Evolutionary conservation across 2,329 filamentous ascomycete species (phyloP), one percentile per base, ranked within the genome.

Genomic region (Colletotrichum scovillei): DNA sequence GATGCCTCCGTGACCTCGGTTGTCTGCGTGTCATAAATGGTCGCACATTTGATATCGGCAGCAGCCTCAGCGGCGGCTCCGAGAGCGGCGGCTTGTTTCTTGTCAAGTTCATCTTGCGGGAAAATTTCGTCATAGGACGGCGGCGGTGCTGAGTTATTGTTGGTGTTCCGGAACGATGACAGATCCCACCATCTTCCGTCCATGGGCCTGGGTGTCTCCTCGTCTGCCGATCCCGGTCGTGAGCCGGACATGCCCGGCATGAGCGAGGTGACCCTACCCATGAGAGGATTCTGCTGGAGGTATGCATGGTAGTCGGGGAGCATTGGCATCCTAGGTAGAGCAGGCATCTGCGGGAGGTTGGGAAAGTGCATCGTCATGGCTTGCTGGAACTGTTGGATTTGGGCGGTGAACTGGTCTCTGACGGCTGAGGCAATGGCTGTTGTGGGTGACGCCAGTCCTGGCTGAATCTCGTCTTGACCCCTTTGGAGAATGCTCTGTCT

Each of bases 61-160:
- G 89, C 86, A 2, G 86, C 86, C 32, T 92, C 91, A 16, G 86
- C 88, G 1, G 88, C 88, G 3, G 91, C 91, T 66, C 86, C 85
- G 9, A 86, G 85, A 1, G 88, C 89, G n/a, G 89, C 88, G 22
- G 87, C 84, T 77, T 89, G 87, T 80, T 93, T 92, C 28, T 82
- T 83, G 69, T 92, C 88, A 19, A 86, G 75, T 57, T 87, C 84
- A 66, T 85, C 82, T 53, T 85, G 84, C 1, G 93, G 94, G 80
- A 91, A 97, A 32, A 97, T 89, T 60, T 95, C 94, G 66, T 95
- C 92, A 76, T 97, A 97, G 0, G 94, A 90, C 11, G 94, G 94
- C 9, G 93, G 93, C 38, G 89, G 86, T 4, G 86, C 84, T 11
- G 89, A 82, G 52, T 83, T 84, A 24, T 82, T 84, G 19, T 84